Evolutionary conservation across 2,329 filamentous ascomycete genomes (phyloP).

Genomic region (Emydomyces testavorans): DNA sequence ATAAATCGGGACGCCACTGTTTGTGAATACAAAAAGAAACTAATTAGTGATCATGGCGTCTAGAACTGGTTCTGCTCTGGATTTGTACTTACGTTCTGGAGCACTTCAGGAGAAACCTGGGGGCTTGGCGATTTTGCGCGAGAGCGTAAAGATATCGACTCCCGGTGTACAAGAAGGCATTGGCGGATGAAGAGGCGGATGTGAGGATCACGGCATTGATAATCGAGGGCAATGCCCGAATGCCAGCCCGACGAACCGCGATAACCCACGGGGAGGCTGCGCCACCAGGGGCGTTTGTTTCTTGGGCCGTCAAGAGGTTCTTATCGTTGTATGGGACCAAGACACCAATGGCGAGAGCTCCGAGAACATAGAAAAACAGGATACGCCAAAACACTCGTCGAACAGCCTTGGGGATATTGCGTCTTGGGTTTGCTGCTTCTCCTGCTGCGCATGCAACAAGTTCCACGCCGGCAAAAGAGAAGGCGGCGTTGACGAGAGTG

Average conservation of each 20-base stretch:
- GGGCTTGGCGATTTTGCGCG: constrained; percentile 42
- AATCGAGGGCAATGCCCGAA: constrained; percentile 55
- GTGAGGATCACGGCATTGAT: constrained; percentile 69
- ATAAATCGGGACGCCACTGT: constrained; percentile 36
- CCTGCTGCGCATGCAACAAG: constrained; percentile 46
- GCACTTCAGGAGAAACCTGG: constrained; percentile 41
- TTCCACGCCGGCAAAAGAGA: constrained; percentile 35
- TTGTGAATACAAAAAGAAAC: neutral
- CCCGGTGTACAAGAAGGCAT: constrained; percentile 50
- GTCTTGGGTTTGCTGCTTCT: constrained; percentile 43
- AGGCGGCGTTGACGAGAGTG: constrained; percentile 35
- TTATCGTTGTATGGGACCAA: constrained; percentile 58
- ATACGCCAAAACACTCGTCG: constrained; percentile 45
- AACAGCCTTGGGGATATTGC: constrained; percentile 45
- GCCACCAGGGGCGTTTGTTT: constrained; percentile 44
- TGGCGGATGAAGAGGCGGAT: constrained; percentile 58
- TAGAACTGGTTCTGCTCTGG: constrained; percentile 14
- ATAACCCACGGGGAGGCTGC: constrained; percentile 62
- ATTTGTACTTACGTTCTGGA: constrained; percentile 33
- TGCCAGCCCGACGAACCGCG: constrained; percentile 55
- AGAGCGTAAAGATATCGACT: constrained; percentile 42
- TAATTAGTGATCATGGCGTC: neutral
- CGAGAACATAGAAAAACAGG: constrained; percentile 47
- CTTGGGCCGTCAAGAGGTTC: constrained; percentile 35
- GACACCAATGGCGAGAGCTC: constrained; percentile 48